phyloP scores from a whole-genome alignment of 148 eudicot species.

The Cornus kousa region DNA sequence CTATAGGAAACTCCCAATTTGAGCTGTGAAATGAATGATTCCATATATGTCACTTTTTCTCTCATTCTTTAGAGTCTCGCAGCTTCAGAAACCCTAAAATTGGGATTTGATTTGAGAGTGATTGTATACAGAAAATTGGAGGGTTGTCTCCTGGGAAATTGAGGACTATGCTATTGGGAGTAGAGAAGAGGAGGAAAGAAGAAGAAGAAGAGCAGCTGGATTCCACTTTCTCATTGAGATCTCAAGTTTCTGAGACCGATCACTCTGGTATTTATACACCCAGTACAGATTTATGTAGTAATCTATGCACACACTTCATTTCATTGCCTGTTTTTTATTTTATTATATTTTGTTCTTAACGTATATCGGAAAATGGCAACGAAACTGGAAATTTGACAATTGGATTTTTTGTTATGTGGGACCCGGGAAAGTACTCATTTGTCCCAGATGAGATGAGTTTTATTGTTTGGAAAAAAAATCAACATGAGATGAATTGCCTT shows the following conservation, averaged over 20 bases:
- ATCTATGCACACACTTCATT: not conserved
- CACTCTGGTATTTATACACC: conserved; percentile 22
- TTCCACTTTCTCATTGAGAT: conserved; percentile 31
- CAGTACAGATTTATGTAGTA: not conserved
- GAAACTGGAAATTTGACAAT: not conserved
- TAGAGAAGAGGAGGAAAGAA: conserved; percentile 47
- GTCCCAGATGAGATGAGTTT: not conserved
- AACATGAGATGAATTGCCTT: not conserved
- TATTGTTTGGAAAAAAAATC: not conserved
- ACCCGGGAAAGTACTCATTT: not conserved
- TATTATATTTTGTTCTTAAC: not conserved
- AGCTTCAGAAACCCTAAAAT: not conserved
- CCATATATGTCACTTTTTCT: conserved; percentile 4
- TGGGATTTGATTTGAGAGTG: not conserved
- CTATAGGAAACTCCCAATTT: not conserved
- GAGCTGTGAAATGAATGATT: not conserved
- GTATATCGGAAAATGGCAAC: not conserved
- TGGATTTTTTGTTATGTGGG: not conserved
- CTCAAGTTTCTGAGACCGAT: conserved; percentile 29
- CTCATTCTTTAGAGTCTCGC: not conserved
- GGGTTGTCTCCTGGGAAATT: conserved; percentile 41
- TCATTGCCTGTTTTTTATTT: too few relatives aligned
- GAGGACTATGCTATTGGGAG: conserved; percentile 57
- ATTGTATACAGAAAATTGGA: conserved; percentile 15
- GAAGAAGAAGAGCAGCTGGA: conserved; percentile 32